Evolutionary conservation across 2,329 filamentous ascomycete species (phyloP).

Genomic region (Exophiala aquamarina): DNA sequence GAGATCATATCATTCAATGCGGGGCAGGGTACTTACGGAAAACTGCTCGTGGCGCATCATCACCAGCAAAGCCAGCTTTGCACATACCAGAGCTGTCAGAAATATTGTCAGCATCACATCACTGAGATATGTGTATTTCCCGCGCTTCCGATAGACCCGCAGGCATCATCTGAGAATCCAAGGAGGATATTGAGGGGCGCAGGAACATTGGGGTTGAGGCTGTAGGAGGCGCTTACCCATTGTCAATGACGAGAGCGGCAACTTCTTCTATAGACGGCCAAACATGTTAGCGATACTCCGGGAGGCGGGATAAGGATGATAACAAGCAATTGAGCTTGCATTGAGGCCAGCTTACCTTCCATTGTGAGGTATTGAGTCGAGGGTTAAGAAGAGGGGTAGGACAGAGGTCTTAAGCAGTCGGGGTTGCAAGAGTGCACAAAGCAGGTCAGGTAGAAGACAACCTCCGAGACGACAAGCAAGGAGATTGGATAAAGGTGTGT

Average conservation of each 20-base stretch:
- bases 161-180: neutral
- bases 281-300: slow-evolving; percentile 43
- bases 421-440: slow-evolving; percentile 9
- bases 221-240: slow-evolving; percentile 79
- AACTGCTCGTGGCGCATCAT: slow-evolving; percentile 99
- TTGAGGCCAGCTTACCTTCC: slow-evolving; percentile 61
- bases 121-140: slow-evolving; percentile 5
- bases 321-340: slow-evolving; percentile 29
- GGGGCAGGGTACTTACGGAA: slow-evolving; percentile 81
- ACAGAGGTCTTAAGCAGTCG: slow-evolving; percentile 6
- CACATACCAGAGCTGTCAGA: slow-evolving; percentile 95
- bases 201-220: slow-evolving; percentile 8
- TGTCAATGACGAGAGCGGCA: slow-evolving; percentile 99
- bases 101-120: slow-evolving; percentile 26
- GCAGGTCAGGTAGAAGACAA: slow-evolving; percentile 10
- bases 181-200: slow-evolving; percentile 7
- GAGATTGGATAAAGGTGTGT: slow-evolving; percentile 17
- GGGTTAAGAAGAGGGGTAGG: slow-evolving; percentile 12
- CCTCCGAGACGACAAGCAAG: slow-evolving; percentile 19
- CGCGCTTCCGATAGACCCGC: slow-evolving; percentile 18
- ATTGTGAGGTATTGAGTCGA: slow-evolving; percentile 47
- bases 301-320: slow-evolving; percentile 1
- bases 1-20: slow-evolving; percentile 3
- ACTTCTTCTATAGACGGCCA: slow-evolving; percentile 77
- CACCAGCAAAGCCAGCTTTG: slow-evolving; percentile 99